These are phyloP conservation scores for Macadamia integrifolia DNA, from an alignment of 164 flowering plant species.

Conservation along the genomic window DNA sequence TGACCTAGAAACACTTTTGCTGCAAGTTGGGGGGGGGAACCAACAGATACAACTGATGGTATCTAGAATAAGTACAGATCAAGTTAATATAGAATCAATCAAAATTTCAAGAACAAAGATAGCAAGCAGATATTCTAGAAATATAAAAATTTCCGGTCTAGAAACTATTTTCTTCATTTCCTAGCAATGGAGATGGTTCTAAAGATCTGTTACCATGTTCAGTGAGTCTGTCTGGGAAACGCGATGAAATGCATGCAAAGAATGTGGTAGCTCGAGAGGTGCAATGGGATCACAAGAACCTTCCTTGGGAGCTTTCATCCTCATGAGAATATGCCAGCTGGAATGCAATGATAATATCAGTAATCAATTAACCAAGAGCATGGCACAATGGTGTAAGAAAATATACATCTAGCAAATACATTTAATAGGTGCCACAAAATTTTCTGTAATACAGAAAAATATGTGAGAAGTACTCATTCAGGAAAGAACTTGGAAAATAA, in stretches of 20 bases:
- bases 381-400: background rate
- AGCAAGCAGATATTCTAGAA: background rate
- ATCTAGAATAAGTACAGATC: no score
- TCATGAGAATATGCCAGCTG: slow-evolving; percentile 92
- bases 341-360: slow-evolving; percentile 1
- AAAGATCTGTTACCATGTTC: slow-evolving; percentile 40
- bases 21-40: no score
- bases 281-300: slow-evolving; percentile 79
- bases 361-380: background rate
- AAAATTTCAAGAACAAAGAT: no score
- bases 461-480: no score
- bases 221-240: slow-evolving; percentile 53
- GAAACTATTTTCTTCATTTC: background rate
- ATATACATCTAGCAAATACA: background rate
- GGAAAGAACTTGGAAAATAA: no score
- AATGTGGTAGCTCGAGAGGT: slow-evolving; percentile 87
- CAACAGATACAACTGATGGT: no score
- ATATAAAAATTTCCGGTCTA: background rate
- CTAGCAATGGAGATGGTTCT: background rate
- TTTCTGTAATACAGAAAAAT: no score
- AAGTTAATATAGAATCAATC: no score
- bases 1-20: no score
- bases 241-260: slow-evolving; percentile 84
- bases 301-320: slow-evolving; percentile 65
- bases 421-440: background rate